Evolutionary conservation across 768 basidiomycete genomes (phyloP), one percentile per base, ranked within the genome.

Genomic region (Collybia sordida): DNA sequence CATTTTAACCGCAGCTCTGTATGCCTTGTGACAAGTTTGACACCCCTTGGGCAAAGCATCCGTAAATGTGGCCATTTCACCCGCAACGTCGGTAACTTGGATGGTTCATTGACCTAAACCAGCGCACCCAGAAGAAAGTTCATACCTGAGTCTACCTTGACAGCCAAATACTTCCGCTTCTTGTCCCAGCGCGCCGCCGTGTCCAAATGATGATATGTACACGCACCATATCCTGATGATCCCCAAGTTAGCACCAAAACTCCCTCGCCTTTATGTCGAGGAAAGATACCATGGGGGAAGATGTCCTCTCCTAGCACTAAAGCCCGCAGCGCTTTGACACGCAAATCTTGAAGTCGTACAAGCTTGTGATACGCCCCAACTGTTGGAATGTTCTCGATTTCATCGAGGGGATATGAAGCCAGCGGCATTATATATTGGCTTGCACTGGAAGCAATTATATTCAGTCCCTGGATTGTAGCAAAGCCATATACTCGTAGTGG

Each of bases 1-100:
- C 87, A 89, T 88, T 31, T 81, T 79, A 6, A 84, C 72, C 18
- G 87, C 86, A 6, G 85, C 83, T 21, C 57, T 73, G 55, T 78
- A 81, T 15, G 85, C 88, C 60, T 80, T 85, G 47, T 68, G 64
- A 60, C 87, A 89, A 12, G 61, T 62, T 48, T 70, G 66, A 54
- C 87, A 89, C 19, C 62, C 63, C 17, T 66, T 59, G 18, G 56
- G 58, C 37, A 85, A 65, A n/a, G 66, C 70, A n/a, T 72, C 68
- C 35, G 63, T 66, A 17, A 85, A 65, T n/a, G 60, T 56, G 15
- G 68, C 72, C 87, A 89, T 88, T 66, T 87, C 86, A 27, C 72
- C 80, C 6, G 80, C 80, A 22, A 89, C 72, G 55, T 89, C 85
- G 4, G 83, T 86, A 17, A 74, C 87, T 86, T 21, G 53, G 54